These are phyloP conservation scores for Cotoneaster glaucophyllus DNA, from an alignment of 306 rosid species.

Conservation along the genomic window DNA sequence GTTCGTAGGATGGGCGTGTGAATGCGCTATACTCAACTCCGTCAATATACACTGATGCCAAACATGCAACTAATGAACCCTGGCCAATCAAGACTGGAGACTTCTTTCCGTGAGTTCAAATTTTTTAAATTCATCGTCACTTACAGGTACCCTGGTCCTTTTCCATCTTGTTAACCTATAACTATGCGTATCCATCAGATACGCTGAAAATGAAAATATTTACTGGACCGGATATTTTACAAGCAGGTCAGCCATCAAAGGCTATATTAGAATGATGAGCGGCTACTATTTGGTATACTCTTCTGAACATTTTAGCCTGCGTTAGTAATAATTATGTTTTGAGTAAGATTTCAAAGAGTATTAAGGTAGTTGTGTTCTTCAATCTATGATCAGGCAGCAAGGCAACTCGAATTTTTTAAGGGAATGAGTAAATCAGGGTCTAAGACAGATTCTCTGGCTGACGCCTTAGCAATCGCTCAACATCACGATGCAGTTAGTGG, in stretches of 20 bases:
- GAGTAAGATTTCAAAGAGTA: too few relatives aligned
- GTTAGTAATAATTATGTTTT: neutral
- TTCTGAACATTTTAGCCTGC: neutral
- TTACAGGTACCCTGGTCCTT: neutral
- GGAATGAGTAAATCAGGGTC: constrained; percentile 60
- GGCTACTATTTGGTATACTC: constrained; percentile 66
- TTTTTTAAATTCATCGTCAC: constrained; percentile 2
- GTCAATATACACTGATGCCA: constrained; percentile 82
- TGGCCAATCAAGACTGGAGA: constrained; percentile 91
- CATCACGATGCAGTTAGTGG: constrained; percentile 93
- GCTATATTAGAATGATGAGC: constrained; percentile 67
- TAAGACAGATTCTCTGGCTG: constrained; percentile 62
- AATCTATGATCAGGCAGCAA: constrained; percentile 57
- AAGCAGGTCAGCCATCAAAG: constrained; percentile 76
- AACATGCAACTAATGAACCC: constrained; percentile 51
- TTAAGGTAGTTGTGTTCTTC: neutral
- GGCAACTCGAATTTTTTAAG: constrained; percentile 69
- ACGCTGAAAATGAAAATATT: constrained; percentile 64
- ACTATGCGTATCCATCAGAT: constrained; percentile 37
- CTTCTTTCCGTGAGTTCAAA: constrained; percentile 74
- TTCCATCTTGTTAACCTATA: constrained; percentile 6
- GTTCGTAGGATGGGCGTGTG: constrained; percentile 73
- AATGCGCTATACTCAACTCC: constrained; percentile 88
- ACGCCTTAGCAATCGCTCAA: constrained; percentile 83
- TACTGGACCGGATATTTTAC: constrained; percentile 96